Evolutionary conservation across 805 yeast species (phyloP).

Genomic region (Cyberlindnera bimundalis): DNA sequence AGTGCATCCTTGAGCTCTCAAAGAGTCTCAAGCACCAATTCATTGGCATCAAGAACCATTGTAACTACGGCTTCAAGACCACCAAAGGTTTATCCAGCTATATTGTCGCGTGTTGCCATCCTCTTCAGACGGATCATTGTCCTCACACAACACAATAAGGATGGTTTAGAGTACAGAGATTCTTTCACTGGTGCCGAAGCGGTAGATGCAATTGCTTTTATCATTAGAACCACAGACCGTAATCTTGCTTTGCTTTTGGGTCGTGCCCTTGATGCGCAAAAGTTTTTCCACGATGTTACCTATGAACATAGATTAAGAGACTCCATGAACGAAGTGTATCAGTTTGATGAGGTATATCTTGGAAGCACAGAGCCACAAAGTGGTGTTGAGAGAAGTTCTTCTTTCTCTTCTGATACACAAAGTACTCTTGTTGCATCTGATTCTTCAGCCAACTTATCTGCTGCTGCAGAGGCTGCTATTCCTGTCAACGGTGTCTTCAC

Average conservation of each 20-base stretch:
- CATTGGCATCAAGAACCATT: slow-evolving; percentile 37
- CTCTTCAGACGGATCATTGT: slow-evolving; percentile 68
- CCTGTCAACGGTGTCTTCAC: slow-evolving; percentile 89
- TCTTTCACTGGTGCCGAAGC: slow-evolving; percentile 94
- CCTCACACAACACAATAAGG: slow-evolving; percentile 77
- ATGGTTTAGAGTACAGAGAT: slow-evolving; percentile 88
- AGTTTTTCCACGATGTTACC: slow-evolving; percentile 91
- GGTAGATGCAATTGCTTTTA: slow-evolving; percentile 81
- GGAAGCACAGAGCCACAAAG: slow-evolving; percentile 22
- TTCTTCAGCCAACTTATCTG: slow-evolving; percentile 9
- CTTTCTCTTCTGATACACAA: slow-evolving; percentile 22
- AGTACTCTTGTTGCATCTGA: slow-evolving; percentile 9
- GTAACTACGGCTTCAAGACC: slow-evolving; percentile 41
- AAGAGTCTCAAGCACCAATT: slow-evolving; percentile 24
- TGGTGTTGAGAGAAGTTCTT: slow-evolving; percentile 32
- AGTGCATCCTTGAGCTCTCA: slow-evolving; percentile 24
- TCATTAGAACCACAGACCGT: slow-evolving; percentile 86
- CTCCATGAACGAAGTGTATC: slow-evolving; percentile 82
- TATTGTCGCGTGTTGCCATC: slow-evolving; percentile 79
- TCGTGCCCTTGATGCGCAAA: slow-evolving; percentile 90
- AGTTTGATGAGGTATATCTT: slow-evolving; percentile 59
- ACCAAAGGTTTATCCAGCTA: slow-evolving; percentile 86
- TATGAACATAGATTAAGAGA: slow-evolving; percentile 92
- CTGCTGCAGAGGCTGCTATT: slow-evolving; percentile 19
- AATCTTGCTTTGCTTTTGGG: slow-evolving; percentile 87